Evolutionary conservation across 1,139 yeast species (phyloP).

Genomic region (Taphrina populina): DNA sequence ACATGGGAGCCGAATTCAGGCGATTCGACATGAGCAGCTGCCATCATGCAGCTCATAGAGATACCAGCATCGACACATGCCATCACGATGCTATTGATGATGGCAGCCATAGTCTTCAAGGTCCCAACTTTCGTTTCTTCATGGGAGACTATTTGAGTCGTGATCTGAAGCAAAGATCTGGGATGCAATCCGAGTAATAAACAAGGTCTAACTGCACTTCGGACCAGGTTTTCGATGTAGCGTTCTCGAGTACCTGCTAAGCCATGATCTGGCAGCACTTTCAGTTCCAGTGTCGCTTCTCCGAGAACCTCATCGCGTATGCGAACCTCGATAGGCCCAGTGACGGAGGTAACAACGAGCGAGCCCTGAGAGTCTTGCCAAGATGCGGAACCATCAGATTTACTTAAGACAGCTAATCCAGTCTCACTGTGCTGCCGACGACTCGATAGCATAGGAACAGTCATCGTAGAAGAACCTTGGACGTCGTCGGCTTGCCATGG

Average conservation of each 20-base stretch:
- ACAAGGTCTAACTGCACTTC: conserved; percentile 60
- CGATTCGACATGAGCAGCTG: neutral
- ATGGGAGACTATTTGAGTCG: conserved; percentile 71
- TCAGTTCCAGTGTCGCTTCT: conserved; percentile 72
- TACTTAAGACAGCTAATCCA: conserved; percentile 5
- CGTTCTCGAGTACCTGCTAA: conserved; percentile 73
- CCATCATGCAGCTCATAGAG: conserved; percentile 51
- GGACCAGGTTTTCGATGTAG: conserved; percentile 67
- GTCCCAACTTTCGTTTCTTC: conserved; percentile 48
- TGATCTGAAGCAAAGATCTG: conserved; percentile 78
- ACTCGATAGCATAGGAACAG: too few species aligned
- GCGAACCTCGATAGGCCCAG: conserved; percentile 90
- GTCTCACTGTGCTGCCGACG: too few species aligned
- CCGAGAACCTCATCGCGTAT: conserved; percentile 82
- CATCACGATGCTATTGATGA: conserved; percentile 67
- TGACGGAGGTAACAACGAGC: conserved; percentile 62
- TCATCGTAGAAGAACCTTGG: too few species aligned
- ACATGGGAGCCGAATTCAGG: conserved; percentile 3
- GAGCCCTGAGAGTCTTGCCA: conserved; percentile 44
- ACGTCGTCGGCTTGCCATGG: too few species aligned
- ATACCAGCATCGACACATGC: conserved; percentile 81
- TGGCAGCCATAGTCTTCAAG: conserved; percentile 52
- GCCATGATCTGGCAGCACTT: conserved; percentile 75
- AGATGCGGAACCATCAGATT: conserved; percentile 30
- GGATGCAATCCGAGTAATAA: conserved; percentile 73